A percentile compares a stretch with the other conserved stretches of the same genome.
Conservation (phyloP, 208 protist species). For the Trypanosomatidae sp. region DNA sequence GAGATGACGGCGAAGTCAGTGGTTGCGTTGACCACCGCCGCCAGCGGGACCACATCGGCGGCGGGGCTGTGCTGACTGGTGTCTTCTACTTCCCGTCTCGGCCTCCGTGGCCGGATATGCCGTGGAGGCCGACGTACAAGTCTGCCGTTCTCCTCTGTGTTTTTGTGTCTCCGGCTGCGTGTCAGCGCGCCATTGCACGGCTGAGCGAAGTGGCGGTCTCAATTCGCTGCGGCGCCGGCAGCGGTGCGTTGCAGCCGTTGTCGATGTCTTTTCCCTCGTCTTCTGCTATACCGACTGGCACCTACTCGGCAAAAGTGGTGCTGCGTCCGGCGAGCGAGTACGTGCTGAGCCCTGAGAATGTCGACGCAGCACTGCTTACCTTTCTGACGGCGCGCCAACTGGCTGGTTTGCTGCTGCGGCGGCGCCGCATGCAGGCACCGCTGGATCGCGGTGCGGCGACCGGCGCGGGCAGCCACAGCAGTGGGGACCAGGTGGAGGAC, state of each 20-base stretch:
- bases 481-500: background rate
- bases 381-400: slow-evolving; percentile 21
- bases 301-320: slow-evolving; percentile 3
- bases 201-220: no score
- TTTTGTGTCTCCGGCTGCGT: slow-evolving; percentile 9
- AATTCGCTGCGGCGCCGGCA: background rate
- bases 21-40: no score
- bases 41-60: background rate
- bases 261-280: background rate
- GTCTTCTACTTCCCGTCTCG: slow-evolving; percentile 23
- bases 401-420: slow-evolving; percentile 17
- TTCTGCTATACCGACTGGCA: no score
- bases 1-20: background rate
- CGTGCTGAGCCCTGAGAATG: slow-evolving; percentile 6
- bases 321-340: slow-evolving; percentile 16
- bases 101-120: slow-evolving; percentile 22
- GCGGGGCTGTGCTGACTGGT: slow-evolving; percentile 5
- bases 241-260: background rate
- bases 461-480: no score
- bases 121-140: slow-evolving; percentile 27
- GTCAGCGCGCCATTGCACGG: slow-evolving; percentile 10
- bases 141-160: slow-evolving; percentile 19
- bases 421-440: slow-evolving; percentile 5
- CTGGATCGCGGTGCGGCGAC: background rate
- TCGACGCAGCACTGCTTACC: slow-evolving; percentile 20